Base-by-base conservation (phyloP, 192 early-diverging fungal genomes). In the Backusella tuberculispora region DNA sequence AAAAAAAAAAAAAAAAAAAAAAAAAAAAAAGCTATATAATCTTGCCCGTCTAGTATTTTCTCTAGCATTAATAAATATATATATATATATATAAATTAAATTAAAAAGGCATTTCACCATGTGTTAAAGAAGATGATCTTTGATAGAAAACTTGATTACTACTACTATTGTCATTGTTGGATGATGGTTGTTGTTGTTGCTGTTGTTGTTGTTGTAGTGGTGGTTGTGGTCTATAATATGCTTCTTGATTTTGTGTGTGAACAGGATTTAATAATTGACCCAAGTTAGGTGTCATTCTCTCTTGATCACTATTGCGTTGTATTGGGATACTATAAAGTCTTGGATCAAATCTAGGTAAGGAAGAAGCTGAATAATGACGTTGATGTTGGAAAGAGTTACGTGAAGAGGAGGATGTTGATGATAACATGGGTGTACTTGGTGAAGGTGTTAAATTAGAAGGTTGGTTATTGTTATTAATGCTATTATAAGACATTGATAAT, bases 201-300 rank as follows among this genome's bases (percentile, higher is more conserved):
- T n/a, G n/a, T n/a, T n/a, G n/a, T n/a, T n/a, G n/a, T n/a, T n/a
- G n/a, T n/a, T n/a, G n/a, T n/a, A n/a, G 29, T 34, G 29, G 29
- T 34, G 29, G 29, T 34, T 0, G 29, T 34, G 29, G 29, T 34
- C 29, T 34, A 34, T 34, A 34, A 34, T 34, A 34, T 34, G 29
- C 29, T 34, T 34, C 29, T 34, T 34, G 29, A 44, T 74, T 26
- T 1, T 68, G 47, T 7, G 74, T 65, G 34, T 75, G 67, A 47
- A 78, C 69, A 40, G 76, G 76, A 68, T 78, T 78, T 8, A 78
- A 44, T 43, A 78, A 63, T 15, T 78, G 76, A 19, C 76, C 76
- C 12, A 78, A 66, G 8, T 78, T 66, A 1, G 76, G 71, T 9
- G 53, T 21, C 24, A 44, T 69, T 26, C 29, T 44, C 24, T 46